Conservation (phyloP, 2,329 filamentous ascomycete genomes). For the Aspergillus niger region DNA sequence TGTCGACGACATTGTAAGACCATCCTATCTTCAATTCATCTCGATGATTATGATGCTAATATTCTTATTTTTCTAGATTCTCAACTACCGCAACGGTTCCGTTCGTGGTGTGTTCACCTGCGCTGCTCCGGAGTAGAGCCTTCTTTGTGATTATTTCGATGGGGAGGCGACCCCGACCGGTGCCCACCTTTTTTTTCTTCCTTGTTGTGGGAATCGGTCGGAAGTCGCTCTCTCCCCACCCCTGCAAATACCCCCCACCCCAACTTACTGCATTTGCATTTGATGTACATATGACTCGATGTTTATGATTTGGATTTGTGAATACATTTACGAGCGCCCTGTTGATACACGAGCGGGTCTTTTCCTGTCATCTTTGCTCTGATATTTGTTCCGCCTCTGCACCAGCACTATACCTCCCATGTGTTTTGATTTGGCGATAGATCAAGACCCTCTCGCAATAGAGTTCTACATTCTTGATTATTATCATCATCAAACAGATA, state of each 20-base stretch:
- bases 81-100: neutral
- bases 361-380: neutral
- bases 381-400: neutral
- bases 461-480: neutral
- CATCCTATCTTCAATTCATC: neutral
- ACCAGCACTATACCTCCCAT: no score
- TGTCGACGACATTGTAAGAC: constrained; percentile 38
- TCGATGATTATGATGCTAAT: neutral
- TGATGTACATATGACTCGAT: neutral
- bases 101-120: constrained; percentile 5
- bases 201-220: neutral
- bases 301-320: neutral
- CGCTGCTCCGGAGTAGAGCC: neutral
- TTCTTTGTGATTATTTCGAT: neutral
- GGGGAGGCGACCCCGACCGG: no score
- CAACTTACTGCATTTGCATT: neutral
- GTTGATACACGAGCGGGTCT: neutral
- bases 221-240: neutral
- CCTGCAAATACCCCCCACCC: neutral
- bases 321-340: neutral
- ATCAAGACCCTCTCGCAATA: neutral
- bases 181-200: no score
- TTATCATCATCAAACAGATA: neutral
- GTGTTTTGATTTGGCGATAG: no score
- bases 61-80: neutral